Base-by-base conservation (phyloP, 345 rosid species). In the Rhizophora apiculata region DNA sequence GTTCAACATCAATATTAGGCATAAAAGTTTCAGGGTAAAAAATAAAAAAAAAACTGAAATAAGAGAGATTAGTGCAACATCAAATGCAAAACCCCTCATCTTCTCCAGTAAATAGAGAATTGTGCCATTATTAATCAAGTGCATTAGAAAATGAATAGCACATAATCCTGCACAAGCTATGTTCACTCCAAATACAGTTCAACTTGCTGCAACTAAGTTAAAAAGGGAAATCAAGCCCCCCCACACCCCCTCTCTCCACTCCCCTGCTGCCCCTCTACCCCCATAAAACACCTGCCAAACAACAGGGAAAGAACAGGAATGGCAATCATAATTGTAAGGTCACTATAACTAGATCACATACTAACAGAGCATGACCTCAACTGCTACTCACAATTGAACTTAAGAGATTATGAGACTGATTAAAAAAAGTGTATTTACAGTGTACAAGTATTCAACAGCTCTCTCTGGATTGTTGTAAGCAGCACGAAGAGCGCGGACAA, bases 381-480 rank as follows among this genome's bases (percentile, higher is more conserved):
- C 19, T 43, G 49, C 48, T 39, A 43, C 49, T 11, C 49, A 3
- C 1, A 43, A 43, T 22, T 56, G 60, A 56, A 24, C 60, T 56
- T 56, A 27, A 56, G 29, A 56, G 6, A 27, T 3, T 22, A 56
- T 1, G 16, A 6, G 11, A 56, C 16, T 34, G 10, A 53, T 13
- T 18, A 49, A 64, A 24, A 34, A 32, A 20, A 67, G 56, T 30
- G 37, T 60, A 79, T 96, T 74, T 70, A 92, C 97, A 73, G 97
- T 82, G 70, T 90, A 95, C 61, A 95, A 83, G 80, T 95, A 95
- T 80, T 95, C 98, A 74, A 95, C 96, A 80, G 99, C 99, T 78
- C 98, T 87, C 83, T 88, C 97, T 0, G 97, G 99, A 64, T 92
- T 92, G 82, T 92, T 95, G 80, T 60, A 95, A 62, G 97, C 99